A percentile compares a stretch with the other conserved stretches of the same genome.
Conservation (phyloP, 192 early-diverging fungal species). For the Rhizophagus prolifer region DNA sequence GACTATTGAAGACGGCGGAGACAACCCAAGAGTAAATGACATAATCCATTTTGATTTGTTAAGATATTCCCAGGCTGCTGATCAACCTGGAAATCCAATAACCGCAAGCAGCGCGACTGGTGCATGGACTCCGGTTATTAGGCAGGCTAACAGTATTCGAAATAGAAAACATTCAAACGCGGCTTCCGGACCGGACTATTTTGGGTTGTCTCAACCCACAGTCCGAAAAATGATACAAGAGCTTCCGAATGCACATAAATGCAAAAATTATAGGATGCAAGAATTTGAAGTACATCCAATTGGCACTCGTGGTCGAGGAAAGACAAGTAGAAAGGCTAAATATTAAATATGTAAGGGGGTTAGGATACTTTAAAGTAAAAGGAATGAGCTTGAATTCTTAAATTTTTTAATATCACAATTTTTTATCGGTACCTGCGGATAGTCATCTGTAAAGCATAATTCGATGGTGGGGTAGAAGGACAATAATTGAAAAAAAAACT, state of each 20-base stretch:
- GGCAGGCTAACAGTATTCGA: slow-evolving; percentile 68
- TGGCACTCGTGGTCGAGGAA: not conserved
- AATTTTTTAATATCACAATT: no score
- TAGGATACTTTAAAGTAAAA: not conserved
- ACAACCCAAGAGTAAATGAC: slow-evolving; percentile 51
- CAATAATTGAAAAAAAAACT: not conserved
- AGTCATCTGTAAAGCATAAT: not conserved
- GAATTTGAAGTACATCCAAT: slow-evolving; percentile 31
- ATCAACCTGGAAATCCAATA: slow-evolving; percentile 58
- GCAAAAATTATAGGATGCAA: slow-evolving; percentile 59
- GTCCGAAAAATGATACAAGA: slow-evolving; percentile 78
- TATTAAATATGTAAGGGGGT: not conserved
- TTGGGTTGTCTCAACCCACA: slow-evolving; percentile 78
- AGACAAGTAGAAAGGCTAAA: not conserved
- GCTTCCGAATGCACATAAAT: slow-evolving; percentile 63
- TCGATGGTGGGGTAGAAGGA: not conserved
- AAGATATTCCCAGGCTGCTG: slow-evolving; percentile 48
- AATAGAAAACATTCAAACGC: slow-evolving; percentile 65
- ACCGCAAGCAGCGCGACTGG: slow-evolving; percentile 67
- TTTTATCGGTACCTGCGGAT: not conserved
- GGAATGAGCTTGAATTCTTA: no score
- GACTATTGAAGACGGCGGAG: slow-evolving; percentile 64
- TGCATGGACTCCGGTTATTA: slow-evolving; percentile 72
- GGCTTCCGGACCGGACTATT: slow-evolving; percentile 80
- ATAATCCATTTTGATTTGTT: not conserved